These are phyloP conservation scores for Metschnikowia dekortorum DNA, from an alignment of 805 yeast genomes.

Conservation along the genomic window DNA sequence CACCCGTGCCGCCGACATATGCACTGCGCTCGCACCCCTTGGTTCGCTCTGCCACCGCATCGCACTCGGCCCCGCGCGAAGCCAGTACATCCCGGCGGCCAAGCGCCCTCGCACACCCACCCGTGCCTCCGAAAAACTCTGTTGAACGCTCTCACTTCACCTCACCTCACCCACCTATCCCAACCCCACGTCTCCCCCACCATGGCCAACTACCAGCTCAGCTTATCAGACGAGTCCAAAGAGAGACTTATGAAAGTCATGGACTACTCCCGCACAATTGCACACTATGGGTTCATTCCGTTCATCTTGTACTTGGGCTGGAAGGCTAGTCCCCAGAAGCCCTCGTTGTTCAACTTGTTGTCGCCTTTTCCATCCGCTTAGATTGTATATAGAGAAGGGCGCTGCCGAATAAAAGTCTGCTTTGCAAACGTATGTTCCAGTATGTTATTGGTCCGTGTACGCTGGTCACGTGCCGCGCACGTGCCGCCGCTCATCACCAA, in stretches of 20 bases:
- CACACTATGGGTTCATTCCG: constrained; percentile 97
- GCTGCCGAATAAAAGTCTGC: background rate
- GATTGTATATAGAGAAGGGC: constrained; percentile 16
- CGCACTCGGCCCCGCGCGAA: no score
- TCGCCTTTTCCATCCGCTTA: constrained; percentile 79
- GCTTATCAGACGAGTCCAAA: constrained; percentile 48
- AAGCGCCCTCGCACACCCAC: background rate
- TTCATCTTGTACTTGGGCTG: constrained; percentile 81
- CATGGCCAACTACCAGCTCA: constrained; percentile 25
- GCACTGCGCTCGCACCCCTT: no score
- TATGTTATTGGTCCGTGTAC: no score
- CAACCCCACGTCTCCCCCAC: background rate
- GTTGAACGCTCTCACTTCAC: background rate
- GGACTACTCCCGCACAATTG: constrained; percentile 77
- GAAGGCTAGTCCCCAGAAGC: constrained; percentile 73
- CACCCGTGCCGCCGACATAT: background rate
- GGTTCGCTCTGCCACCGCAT: no score
- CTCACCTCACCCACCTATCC: background rate
- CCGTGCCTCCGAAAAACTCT: constrained; percentile 5
- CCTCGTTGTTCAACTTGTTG: constrained; percentile 68
- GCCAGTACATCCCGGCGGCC: no score
- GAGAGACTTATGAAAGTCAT: constrained; percentile 85
- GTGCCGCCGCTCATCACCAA: no score
- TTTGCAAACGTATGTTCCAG: no score
- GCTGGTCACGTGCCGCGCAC: background rate